These are phyloP conservation scores for Arthrinium phaeospermum DNA, from an alignment of 2,329 filamentous ascomycete species.

Conservation along the genomic window DNA sequence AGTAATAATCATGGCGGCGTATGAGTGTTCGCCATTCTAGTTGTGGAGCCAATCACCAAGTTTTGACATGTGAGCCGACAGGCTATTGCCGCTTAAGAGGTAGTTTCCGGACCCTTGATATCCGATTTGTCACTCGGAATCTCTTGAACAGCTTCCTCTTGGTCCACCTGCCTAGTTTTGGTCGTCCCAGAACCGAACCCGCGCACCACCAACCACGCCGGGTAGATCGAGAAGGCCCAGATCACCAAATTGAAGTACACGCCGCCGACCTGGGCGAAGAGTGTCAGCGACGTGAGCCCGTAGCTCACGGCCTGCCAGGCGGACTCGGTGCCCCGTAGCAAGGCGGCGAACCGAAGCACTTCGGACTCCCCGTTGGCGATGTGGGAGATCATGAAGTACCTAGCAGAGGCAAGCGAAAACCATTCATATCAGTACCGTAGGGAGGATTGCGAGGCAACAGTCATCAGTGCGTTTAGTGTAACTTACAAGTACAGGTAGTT, in stretches of 20 bases:
- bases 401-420: slow-evolving; percentile 39
- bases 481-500: slow-evolving; percentile 74
- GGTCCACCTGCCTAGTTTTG: background rate
- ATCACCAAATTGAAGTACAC: slow-evolving; percentile 75
- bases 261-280: slow-evolving; percentile 69
- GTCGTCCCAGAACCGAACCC: slow-evolving; percentile 52
- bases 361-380: slow-evolving; percentile 66
- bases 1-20: no score
- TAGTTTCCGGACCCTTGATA: background rate
- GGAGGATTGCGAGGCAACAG: background rate
- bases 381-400: slow-evolving; percentile 74
- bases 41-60: background rate
- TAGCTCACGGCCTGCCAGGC: slow-evolving; percentile 77
- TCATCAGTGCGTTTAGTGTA: no score
- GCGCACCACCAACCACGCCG: slow-evolving; percentile 70
- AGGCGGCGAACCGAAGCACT: slow-evolving; percentile 69
- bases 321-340: slow-evolving; percentile 73
- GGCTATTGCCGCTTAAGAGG: background rate
- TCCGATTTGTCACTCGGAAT: background rate
- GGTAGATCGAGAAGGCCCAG: slow-evolving; percentile 67
- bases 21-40: background rate
- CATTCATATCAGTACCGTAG: background rate
- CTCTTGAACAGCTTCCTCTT: background rate
- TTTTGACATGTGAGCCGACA: background rate
- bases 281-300: slow-evolving; percentile 63